A percentile compares a stretch with the other conserved stretches of the same genome.
Conservation (phyloP, 768 basidiomycete species). For the Chalciporus pseudorubinellus region DNA sequence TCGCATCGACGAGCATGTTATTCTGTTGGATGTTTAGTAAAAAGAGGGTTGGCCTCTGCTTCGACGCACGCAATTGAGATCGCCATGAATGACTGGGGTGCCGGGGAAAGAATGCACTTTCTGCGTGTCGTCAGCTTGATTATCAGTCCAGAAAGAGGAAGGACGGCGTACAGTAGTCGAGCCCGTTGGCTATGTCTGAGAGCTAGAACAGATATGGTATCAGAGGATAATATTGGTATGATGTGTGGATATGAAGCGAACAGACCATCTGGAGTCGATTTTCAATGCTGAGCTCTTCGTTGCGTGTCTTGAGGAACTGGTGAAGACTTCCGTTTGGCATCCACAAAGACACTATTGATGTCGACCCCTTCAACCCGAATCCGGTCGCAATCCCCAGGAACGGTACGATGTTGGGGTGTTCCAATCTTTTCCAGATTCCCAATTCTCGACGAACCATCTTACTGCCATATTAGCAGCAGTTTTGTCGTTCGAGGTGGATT, state of each 20-base stretch:
- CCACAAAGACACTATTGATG: slow-evolving; percentile 30
- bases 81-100: slow-evolving; percentile 3
- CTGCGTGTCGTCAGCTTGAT: too few species aligned
- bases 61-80: slow-evolving; percentile 4
- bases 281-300: background rate
- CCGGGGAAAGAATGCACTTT: slow-evolving; percentile 5
- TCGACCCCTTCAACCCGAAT: slow-evolving; percentile 20
- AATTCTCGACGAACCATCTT: slow-evolving; percentile 23
- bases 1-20: slow-evolving; percentile 14
- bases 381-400: slow-evolving; percentile 19
- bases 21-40: slow-evolving; percentile 1
- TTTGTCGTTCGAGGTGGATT: background rate
- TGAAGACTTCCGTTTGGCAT: slow-evolving; percentile 24
- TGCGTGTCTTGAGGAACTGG: slow-evolving; percentile 10
- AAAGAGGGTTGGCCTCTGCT: background rate
- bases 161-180: background rate
- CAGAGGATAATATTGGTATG: background rate
- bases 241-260: background rate
- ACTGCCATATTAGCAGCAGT: background rate
- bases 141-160: background rate
- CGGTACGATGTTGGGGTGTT: slow-evolving; percentile 21
- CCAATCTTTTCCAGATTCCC: slow-evolving; percentile 20
- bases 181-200: slow-evolving; percentile 4
- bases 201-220: slow-evolving; percentile 3
- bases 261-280: slow-evolving; percentile 7